Evolutionary conservation across 2,329 filamentous ascomycete genomes (phyloP).

Genomic region (Botrytis fragariae): DNA sequence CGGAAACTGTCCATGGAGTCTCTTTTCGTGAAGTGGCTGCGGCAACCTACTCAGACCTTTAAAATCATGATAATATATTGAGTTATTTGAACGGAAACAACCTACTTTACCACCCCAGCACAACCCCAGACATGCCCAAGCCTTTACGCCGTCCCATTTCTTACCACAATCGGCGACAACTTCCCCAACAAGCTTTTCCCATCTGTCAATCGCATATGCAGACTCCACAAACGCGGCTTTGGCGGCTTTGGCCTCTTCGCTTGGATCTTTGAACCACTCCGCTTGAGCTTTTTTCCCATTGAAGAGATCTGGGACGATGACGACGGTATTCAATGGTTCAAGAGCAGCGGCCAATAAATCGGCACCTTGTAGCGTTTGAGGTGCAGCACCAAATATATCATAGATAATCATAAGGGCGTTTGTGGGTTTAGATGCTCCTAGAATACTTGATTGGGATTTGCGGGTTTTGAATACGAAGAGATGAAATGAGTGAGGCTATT

Average conservation of each 20-base stretch:
- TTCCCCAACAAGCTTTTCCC: constrained; percentile 36
- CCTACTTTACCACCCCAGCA: constrained; percentile 37
- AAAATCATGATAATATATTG: background rate
- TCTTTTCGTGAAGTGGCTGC: constrained; percentile 24
- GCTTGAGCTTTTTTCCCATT: constrained; percentile 52
- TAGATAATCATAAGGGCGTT: constrained; percentile 58
- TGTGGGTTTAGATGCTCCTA: constrained; percentile 45
- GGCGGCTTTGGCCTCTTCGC: constrained; percentile 45
- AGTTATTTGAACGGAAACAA: background rate
- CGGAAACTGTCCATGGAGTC: constrained; percentile 30
- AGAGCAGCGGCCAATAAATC: constrained; percentile 59
- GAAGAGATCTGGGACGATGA: constrained; percentile 92
- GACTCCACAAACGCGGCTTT: constrained; percentile 19
- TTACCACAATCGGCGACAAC: constrained; percentile 36
- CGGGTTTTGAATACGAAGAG: background rate
- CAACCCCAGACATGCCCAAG: constrained; percentile 36
- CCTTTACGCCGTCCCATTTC: constrained; percentile 53
- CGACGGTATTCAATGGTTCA: constrained; percentile 46
- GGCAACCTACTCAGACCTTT: constrained; percentile 22
- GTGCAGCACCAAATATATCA: constrained; percentile 67
- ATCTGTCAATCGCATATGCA: background rate
- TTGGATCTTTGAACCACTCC: constrained; percentile 50
- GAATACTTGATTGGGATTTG: constrained; percentile 39
- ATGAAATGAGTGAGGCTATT: background rate
- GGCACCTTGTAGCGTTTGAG: constrained; percentile 67